A percentile compares a stretch with the other conserved stretches of the same genome.
phyloP scores from a whole-genome alignment of 2,329 filamentous ascomycete species.

The Paracamarosporium sp. region DNA sequence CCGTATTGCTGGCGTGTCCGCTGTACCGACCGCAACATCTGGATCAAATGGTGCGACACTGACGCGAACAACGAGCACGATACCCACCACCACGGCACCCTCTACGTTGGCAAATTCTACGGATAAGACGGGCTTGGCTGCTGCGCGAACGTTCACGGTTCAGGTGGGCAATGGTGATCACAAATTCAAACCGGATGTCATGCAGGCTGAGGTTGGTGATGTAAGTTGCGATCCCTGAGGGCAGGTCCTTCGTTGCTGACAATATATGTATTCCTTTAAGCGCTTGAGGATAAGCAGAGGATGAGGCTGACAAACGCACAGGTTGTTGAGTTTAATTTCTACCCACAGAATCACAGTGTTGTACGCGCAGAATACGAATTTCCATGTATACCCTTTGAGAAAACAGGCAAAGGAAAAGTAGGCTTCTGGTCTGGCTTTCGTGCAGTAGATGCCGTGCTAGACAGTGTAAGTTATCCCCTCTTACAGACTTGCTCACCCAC shows the following conservation, averaged over 20 bases:
- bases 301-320: slow-evolving; percentile 9
- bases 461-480: slow-evolving; percentile 21
- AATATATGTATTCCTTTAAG: too few relatives aligned
- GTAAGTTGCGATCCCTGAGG: slow-evolving; percentile 22
- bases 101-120: not conserved
- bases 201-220: slow-evolving; percentile 47
- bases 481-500: too few relatives aligned
- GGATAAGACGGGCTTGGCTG: slow-evolving; percentile 20
- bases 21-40: not conserved
- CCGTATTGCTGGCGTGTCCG: not conserved
- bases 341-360: slow-evolving; percentile 51
- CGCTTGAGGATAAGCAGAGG: not conserved
- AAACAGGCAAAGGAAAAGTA: slow-evolving; percentile 29
- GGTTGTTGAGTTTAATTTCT: slow-evolving; percentile 51
- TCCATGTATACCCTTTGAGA: slow-evolving; percentile 50
- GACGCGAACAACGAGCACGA: too few relatives aligned
- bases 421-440: slow-evolving; percentile 42
- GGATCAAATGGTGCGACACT: too few relatives aligned
- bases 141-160: slow-evolving; percentile 38
- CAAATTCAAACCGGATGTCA: slow-evolving; percentile 47
- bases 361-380: slow-evolving; percentile 49
- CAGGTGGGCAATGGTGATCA: slow-evolving; percentile 47
- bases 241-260: not conserved
- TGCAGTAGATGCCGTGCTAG: slow-evolving; percentile 29
- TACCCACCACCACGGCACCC: not conserved